Percentiles rank a stretch among this genome's conserved stretches.
phyloP scores from a whole-genome alignment of 495 filamentous ascomycete species.

The Trichoderma virens region DNA sequence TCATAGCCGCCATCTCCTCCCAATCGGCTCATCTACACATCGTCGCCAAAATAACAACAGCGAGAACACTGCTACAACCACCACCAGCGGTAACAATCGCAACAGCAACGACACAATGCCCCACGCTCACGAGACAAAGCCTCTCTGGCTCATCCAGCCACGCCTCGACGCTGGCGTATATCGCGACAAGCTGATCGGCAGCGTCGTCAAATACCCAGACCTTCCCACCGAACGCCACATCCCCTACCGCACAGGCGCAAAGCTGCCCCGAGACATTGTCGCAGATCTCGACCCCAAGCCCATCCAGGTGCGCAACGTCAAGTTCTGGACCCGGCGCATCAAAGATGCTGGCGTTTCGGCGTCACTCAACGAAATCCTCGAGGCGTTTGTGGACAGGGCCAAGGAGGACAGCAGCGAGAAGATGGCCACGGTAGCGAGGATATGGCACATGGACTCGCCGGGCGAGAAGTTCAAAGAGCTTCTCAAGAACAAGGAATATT shows the following conservation, averaged over 20 bases:
- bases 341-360: not conserved
- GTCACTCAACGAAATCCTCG: conserved; percentile 27
- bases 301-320: not conserved
- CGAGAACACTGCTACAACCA: no score
- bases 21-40: not conserved
- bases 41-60: no score
- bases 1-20: not conserved
- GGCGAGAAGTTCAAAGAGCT: conserved; percentile 7
- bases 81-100: not conserved
- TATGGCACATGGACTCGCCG: conserved; percentile 11
- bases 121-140: conserved; percentile 8
- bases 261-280: not conserved
- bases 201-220: conserved; percentile 10
- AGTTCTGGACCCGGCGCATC: not conserved
- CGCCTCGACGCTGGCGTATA: conserved; percentile 7
- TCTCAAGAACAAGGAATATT: not conserved
- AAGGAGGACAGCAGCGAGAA: conserved; percentile 17
- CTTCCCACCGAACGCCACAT: conserved; percentile 9
- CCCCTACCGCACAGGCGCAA: not conserved
- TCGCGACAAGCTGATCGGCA: conserved; percentile 11
- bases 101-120: not conserved
- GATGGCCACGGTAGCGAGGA: not conserved
- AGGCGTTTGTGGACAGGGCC: conserved; percentile 35
- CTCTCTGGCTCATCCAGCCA: conserved; percentile 3
- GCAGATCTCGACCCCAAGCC: conserved; percentile 1